Conservation (phyloP, 495 filamentous ascomycete species). For the Aspergillus panamensis region DNA sequence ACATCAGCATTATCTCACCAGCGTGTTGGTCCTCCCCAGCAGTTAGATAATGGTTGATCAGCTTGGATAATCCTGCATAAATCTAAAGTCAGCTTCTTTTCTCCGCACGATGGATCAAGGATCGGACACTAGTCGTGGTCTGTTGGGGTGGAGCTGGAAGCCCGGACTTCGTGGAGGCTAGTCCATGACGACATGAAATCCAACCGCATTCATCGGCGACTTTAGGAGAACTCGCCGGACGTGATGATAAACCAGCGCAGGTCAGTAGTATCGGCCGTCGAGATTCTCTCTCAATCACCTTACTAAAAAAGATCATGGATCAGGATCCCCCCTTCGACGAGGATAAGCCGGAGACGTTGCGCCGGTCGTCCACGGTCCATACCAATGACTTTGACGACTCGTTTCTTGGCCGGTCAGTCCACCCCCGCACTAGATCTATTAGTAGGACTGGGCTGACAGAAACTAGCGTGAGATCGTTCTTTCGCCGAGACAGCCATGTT, state of each 20-base stretch:
- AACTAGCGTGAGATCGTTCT: slow-evolving; percentile 22
- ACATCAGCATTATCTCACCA: slow-evolving; percentile 5
- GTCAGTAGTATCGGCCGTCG: too few relatives aligned
- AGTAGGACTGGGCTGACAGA: background rate
- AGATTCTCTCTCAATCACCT: background rate
- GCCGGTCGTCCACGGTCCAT: slow-evolving; percentile 20
- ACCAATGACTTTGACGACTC: slow-evolving; percentile 28
- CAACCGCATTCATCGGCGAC: background rate
- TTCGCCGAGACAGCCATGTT: slow-evolving; percentile 24
- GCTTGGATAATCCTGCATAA: background rate
- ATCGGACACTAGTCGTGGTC: too few relatives aligned
- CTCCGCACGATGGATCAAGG: background rate
- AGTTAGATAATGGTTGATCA: background rate
- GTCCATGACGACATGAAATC: background rate
- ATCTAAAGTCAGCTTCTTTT: too few relatives aligned
- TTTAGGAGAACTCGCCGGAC: too few relatives aligned
- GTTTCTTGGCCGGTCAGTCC: slow-evolving; percentile 19
- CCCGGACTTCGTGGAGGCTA: background rate
- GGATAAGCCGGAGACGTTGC: slow-evolving; percentile 7
- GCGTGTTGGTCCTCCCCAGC: background rate
- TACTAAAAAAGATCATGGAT: background rate
- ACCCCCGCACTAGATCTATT: background rate
- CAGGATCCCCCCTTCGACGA: background rate
- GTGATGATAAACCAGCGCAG: background rate
- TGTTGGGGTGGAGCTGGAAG: background rate